A percentile compares a stretch with the other conserved stretches of the same genome.
Evolutionary conservation across 805 yeast genomes (phyloP).

Genomic region (Torulaspora maleeae): DNA sequence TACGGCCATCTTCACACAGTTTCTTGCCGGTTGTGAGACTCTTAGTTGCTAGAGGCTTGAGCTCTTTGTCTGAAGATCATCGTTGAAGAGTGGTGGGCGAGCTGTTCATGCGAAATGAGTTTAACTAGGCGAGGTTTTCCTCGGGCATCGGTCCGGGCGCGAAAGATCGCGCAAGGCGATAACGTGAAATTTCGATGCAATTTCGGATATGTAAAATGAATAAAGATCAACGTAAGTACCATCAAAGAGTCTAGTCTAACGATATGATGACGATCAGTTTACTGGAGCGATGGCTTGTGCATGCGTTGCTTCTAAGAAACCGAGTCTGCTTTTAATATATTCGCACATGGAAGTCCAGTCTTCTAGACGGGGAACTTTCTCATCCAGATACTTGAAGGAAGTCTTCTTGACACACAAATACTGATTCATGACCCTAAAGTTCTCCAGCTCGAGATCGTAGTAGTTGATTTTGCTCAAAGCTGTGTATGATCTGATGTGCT

Average conservation of each 20-base stretch:
- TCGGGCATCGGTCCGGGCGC: not conserved
- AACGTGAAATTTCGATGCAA: not conserved
- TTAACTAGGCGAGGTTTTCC: too few species aligned
- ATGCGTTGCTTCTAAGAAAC: constrained; percentile 24
- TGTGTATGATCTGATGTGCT: constrained; percentile 26
- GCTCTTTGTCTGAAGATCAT: too few species aligned
- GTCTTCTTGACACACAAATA: constrained; percentile 19
- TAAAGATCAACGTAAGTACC: not conserved
- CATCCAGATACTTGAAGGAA: constrained; percentile 22
- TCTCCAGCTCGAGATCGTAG: constrained; percentile 30
- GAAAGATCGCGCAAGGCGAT: not conserved
- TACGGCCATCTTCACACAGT: constrained; percentile 4
- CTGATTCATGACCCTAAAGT: constrained; percentile 24
- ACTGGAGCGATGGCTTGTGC: constrained; percentile 14
- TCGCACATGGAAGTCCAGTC: constrained; percentile 24
- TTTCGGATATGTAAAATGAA: not conserved
- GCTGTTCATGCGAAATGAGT: too few species aligned
- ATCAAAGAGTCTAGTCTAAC: too few species aligned
- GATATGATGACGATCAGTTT: not conserved
- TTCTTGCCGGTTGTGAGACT: not conserved
- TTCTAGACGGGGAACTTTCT: constrained; percentile 14
- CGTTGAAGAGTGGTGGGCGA: too few species aligned
- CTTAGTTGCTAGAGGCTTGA: not conserved
- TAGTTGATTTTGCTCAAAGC: constrained; percentile 18
- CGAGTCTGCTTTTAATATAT: constrained; percentile 22